Percentiles rank a stretch among this genome's conserved stretches.
Conservation (phyloP, 2,329 filamentous ascomycete species). For the Penicillium expansum region DNA sequence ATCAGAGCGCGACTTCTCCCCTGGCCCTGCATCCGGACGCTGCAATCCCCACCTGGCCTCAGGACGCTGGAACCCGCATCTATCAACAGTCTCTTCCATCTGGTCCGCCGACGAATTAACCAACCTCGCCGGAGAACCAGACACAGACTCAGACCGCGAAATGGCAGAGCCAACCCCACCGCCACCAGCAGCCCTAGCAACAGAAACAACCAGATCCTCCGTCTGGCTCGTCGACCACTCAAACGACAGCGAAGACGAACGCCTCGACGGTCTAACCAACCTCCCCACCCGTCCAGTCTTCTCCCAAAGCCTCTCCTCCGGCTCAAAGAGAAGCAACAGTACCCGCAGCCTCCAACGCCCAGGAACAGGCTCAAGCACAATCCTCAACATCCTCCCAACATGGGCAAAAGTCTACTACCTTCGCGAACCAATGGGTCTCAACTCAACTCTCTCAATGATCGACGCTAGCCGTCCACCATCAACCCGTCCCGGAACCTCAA, state of each 20-base stretch:
- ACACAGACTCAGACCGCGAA: slow-evolving; percentile 13
- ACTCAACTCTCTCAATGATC: slow-evolving; percentile 41
- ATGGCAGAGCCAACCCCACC: slow-evolving; percentile 25
- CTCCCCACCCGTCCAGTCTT: slow-evolving; percentile 36
- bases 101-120: slow-evolving; percentile 37
- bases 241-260: slow-evolving; percentile 35
- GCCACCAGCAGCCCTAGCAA: slow-evolving; percentile 24
- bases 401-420: slow-evolving; percentile 67
- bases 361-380: slow-evolving; percentile 47
- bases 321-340: slow-evolving; percentile 37
- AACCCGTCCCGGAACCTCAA: slow-evolving; percentile 31
- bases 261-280: slow-evolving; percentile 37
- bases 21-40: slow-evolving; percentile 34
- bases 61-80: slow-evolving; percentile 41
- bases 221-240: slow-evolving; percentile 36
- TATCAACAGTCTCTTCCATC: slow-evolving; percentile 47
- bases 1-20: slow-evolving; percentile 32
- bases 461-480: slow-evolving; percentile 26
- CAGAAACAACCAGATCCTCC: slow-evolving; percentile 29
- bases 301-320: slow-evolving; percentile 46
- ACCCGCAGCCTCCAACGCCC: slow-evolving; percentile 35
- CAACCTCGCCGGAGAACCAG: slow-evolving; percentile 26
- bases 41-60: slow-evolving; percentile 25
- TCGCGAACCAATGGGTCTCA: slow-evolving; percentile 58
- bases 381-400: slow-evolving; percentile 45